Percentiles rank a stretch among this genome's conserved stretches.
Evolutionary conservation across 2,329 filamentous ascomycete species (phyloP).

Genomic region (Colletotrichum filicis): DNA sequence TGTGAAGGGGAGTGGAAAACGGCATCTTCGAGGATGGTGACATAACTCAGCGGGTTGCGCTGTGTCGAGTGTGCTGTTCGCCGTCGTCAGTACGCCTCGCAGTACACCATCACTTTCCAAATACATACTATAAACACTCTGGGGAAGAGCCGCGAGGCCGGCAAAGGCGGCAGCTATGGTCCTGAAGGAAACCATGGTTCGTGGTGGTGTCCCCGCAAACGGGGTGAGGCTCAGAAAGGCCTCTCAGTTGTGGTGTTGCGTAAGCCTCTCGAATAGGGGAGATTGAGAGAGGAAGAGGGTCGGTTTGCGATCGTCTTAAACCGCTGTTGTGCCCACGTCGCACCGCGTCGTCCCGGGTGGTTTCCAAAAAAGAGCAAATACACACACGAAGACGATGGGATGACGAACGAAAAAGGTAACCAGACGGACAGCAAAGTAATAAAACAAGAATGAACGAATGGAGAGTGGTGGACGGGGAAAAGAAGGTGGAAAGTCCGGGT

Average conservation of each 20-base stretch:
- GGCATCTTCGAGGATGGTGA: constrained; percentile 79
- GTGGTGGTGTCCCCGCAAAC: constrained; percentile 34
- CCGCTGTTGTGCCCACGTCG: background rate
- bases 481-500: constrained; percentile 30
- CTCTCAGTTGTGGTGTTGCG: constrained; percentile 9
- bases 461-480: constrained; percentile 15
- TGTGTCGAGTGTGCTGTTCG: constrained; percentile 73
- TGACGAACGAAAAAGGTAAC: constrained; percentile 12
- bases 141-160: constrained; percentile 44
- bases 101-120: background rate
- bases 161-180: constrained; percentile 44
- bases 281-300: background rate
- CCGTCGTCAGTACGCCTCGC: background rate
- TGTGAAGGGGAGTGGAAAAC: constrained; percentile 82
- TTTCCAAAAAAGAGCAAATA: background rate
- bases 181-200: constrained; percentile 47
- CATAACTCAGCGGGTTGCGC: constrained; percentile 80
- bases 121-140: constrained; percentile 45
- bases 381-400: background rate
- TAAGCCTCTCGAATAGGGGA: constrained; percentile 20
- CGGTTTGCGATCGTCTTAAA: background rate
- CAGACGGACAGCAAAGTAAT: constrained; percentile 15
- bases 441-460: constrained; percentile 24
- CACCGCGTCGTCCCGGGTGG: background rate
- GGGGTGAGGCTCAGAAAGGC: constrained; percentile 32